Conservation (phyloP, 1,284 basidiomycete genomes). For the Ceratobasidium sp. region DNA sequence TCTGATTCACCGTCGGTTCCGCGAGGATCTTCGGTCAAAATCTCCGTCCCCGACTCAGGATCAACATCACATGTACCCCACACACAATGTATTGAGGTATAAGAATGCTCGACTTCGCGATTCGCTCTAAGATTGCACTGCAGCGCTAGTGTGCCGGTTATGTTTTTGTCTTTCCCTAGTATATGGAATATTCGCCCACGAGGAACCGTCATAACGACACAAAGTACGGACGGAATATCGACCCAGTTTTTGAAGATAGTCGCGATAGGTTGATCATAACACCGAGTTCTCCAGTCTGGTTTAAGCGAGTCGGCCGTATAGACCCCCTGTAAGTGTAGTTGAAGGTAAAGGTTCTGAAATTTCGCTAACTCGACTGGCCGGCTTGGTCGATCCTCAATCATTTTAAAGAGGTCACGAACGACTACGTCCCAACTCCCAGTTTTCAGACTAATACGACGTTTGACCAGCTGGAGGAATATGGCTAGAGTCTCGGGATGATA, state of each 20-base stretch:
- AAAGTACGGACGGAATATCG: constrained; percentile 10
- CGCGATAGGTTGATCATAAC: background rate
- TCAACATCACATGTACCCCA: background rate
- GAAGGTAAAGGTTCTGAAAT: constrained; percentile 4
- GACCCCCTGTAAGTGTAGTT: constrained; percentile 5
- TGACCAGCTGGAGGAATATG: background rate
- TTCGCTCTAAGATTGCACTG: background rate
- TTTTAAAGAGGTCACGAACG: background rate
- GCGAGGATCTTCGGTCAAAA: constrained; percentile 4
- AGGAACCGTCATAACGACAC: constrained; percentile 29
- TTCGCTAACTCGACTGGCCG: background rate
- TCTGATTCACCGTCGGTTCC: constrained; percentile 18
- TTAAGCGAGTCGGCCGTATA: background rate
- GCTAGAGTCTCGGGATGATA: constrained; percentile 13
- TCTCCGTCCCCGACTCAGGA: background rate
- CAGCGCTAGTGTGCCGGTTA: background rate
- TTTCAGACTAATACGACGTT: background rate
- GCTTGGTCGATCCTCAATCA: background rate
- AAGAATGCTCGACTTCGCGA: background rate
- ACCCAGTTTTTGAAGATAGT: background rate
- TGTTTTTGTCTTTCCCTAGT: background rate
- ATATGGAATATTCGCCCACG: background rate
- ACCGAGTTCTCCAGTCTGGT: background rate
- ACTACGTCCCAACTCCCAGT: constrained; percentile 11
- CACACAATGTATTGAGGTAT: background rate